phyloP scores from a whole-genome alignment of 352 stramenopile species.

The Phytophthora crassamura region DNA sequence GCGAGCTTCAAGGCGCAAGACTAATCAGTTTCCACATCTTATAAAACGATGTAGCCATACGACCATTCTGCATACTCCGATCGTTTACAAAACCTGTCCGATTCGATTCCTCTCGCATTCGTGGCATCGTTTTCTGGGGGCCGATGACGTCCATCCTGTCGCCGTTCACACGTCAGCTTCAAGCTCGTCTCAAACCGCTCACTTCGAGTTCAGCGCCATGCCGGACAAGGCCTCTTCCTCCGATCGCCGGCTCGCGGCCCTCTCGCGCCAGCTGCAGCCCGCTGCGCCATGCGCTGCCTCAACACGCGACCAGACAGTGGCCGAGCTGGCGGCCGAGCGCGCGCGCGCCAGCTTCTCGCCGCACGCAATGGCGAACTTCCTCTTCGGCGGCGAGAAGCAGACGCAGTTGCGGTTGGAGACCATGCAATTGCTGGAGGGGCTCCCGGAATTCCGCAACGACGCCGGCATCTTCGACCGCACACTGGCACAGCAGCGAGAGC shows the following conservation, averaged over 20 bases:
- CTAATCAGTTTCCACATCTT: slow-evolving; percentile 13
- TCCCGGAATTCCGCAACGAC: slow-evolving; percentile 50
- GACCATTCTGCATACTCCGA: too few species aligned
- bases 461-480: slow-evolving; percentile 57
- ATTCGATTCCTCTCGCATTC: background rate
- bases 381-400: slow-evolving; percentile 56
- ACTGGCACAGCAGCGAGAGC: slow-evolving; percentile 54
- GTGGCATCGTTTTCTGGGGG: background rate
- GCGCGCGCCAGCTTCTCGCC: slow-evolving; percentile 52
- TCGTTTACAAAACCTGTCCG: background rate
- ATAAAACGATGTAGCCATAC: slow-evolving; percentile 8
- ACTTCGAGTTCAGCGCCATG: slow-evolving; percentile 37
- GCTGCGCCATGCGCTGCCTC: slow-evolving; percentile 43
- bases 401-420: slow-evolving; percentile 57
- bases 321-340: slow-evolving; percentile 62
- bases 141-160: slow-evolving; percentile 9
- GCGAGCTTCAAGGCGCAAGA: background rate
- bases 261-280: slow-evolving; percentile 57
- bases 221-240: slow-evolving; percentile 29
- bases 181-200: background rate
- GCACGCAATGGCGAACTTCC: slow-evolving; percentile 64
- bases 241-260: slow-evolving; percentile 50
- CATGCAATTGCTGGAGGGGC: slow-evolving; percentile 57
- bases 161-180: slow-evolving; percentile 10
- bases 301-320: slow-evolving; percentile 44